These are phyloP conservation scores for Sporothrix brunneoviolacea DNA, from an alignment of 2,329 filamentous ascomycete species.

Conservation along the genomic window DNA sequence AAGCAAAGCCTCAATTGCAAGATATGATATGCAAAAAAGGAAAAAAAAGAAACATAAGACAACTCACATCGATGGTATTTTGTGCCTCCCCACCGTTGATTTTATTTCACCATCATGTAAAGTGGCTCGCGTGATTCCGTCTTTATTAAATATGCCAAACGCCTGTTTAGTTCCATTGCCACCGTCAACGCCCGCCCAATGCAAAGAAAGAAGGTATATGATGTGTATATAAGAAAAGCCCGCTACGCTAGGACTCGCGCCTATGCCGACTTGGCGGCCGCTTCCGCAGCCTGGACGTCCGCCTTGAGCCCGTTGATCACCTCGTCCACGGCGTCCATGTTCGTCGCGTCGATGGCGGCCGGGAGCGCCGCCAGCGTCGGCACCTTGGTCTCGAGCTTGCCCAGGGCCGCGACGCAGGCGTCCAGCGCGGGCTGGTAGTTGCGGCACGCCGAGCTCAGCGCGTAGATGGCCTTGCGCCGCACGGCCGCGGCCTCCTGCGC, in stretches of 20 bases:
- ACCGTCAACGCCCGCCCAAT: slow-evolving; percentile 12
- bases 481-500: slow-evolving; percentile 51
- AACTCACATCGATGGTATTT: too few species aligned
- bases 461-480: slow-evolving; percentile 81
- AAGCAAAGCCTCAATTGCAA: too few species aligned
- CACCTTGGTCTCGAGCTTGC: slow-evolving; percentile 2
- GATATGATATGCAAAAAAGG: too few species aligned
- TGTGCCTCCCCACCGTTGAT: too few species aligned
- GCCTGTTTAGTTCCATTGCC: too few species aligned
- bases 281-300: slow-evolving; percentile 32
- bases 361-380: slow-evolving; percentile 45
- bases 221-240: neutral
- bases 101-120: too few species aligned
- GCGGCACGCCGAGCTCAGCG: slow-evolving; percentile 75
- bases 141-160: too few species aligned
- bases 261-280: slow-evolving; percentile 7
- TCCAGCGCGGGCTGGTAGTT: slow-evolving; percentile 86
- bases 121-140: too few species aligned
- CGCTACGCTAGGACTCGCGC: too few species aligned
- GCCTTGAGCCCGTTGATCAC: slow-evolving; percentile 63
- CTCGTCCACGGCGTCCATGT: slow-evolving; percentile 81
- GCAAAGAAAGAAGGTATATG: slow-evolving; percentile 7
- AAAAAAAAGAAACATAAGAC: neutral
- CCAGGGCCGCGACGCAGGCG: slow-evolving; percentile 54
- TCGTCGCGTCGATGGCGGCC: slow-evolving; percentile 63